Evolutionary conservation across 495 filamentous ascomycete genomes (phyloP).

Genomic region (Arthonia radiata): DNA sequence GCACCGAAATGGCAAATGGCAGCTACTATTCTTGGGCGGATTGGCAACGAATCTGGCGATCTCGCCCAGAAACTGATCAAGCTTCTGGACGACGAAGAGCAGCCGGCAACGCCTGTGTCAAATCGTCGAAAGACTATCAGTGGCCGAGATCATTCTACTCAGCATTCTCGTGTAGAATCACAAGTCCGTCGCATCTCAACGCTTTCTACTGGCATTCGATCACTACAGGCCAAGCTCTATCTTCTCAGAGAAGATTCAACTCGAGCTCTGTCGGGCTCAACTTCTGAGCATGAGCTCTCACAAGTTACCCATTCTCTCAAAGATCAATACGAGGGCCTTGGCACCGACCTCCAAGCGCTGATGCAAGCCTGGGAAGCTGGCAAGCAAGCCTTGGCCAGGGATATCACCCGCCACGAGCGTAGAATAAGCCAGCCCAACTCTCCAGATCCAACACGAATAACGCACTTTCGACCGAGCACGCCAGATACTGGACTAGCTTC

Average conservation of each 20-base stretch:
- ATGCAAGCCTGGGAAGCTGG: constrained; percentile 84
- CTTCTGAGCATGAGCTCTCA: constrained; percentile 49
- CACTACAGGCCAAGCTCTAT: constrained; percentile 85
- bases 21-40: constrained; percentile 15
- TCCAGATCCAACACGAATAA: no score
- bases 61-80: constrained; percentile 32
- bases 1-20: constrained; percentile 57
- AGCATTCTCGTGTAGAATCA: constrained; percentile 7
- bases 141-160: constrained; percentile 16
- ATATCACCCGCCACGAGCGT: constrained; percentile 47
- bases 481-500: no score
- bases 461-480: no score
- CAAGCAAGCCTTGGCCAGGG: constrained; percentile 44
- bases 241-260: constrained; percentile 76
- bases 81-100: constrained; percentile 63
- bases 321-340: constrained; percentile 83
- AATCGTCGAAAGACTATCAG: constrained; percentile 5
- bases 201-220: constrained; percentile 71
- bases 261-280: constrained; percentile 43
- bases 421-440: constrained; percentile 38
- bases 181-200: constrained; percentile 69
- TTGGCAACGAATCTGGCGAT: constrained; percentile 29
- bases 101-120: constrained; percentile 13
- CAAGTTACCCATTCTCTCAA: constrained; percentile 52
- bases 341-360: constrained; percentile 55